phyloP scores from a whole-genome alignment of 2,329 filamentous ascomycete species.

The Hypoxylon sp. region DNA sequence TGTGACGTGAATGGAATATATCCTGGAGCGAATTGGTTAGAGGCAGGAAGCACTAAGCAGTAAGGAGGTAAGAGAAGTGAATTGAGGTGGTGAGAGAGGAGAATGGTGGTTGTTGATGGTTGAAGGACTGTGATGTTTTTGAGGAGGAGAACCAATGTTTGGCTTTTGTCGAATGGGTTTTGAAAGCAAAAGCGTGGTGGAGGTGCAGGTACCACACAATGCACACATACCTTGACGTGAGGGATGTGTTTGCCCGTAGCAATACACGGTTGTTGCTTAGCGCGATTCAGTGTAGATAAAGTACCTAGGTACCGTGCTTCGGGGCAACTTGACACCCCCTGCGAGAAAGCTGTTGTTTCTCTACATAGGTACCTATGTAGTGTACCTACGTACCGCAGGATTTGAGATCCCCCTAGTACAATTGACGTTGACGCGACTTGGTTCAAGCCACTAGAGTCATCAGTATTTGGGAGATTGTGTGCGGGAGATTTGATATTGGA shows the following conservation, averaged over 20 bases:
- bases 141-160: conserved; percentile 49
- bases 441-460: conserved; percentile 23
- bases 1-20: conserved; percentile 25
- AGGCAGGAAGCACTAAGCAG: conserved; percentile 26
- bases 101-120: conserved; percentile 42
- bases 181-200: conserved; percentile 31
- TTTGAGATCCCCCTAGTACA: conserved; percentile 14
- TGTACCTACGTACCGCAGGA: conserved; percentile 15
- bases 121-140: conserved; percentile 50
- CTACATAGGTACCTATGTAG: too few species aligned
- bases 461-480: conserved; percentile 1
- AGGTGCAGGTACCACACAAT: conserved; percentile 33
- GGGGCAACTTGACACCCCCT: conserved; percentile 20
- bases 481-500: conserved; percentile 29
- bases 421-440: conserved; percentile 15
- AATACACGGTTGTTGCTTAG: conserved; percentile 46
- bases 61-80: conserved; percentile 24
- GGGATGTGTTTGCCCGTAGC: conserved; percentile 43
- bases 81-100: conserved; percentile 16
- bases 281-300: conserved; percentile 40
- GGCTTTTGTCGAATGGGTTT: conserved; percentile 37
- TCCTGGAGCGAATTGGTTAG: conserved; percentile 21
- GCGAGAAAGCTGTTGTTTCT: conserved; percentile 16
- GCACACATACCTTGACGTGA: conserved; percentile 42
- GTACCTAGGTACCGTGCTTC: conserved; percentile 8